phyloP scores from a whole-genome alignment of 257 asterid species.

The Thymus quinquecostatus region DNA sequence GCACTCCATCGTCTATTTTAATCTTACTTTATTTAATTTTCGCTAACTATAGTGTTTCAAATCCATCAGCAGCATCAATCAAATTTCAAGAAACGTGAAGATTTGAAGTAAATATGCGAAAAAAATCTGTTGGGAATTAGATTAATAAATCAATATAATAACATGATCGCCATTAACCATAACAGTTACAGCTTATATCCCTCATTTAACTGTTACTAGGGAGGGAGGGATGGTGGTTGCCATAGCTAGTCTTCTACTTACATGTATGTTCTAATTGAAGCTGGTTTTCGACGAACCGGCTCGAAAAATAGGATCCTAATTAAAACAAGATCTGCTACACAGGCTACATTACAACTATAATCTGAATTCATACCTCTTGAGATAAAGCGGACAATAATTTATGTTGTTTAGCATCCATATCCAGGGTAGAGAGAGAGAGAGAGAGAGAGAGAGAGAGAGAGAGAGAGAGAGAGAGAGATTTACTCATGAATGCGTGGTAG shows the following conservation, averaged over 20 bases:
- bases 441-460: background rate
- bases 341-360: constrained; percentile 29
- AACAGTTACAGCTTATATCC: constrained; percentile 26
- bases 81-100: background rate
- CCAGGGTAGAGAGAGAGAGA: background rate
- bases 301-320: constrained; percentile 8
- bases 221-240: constrained; percentile 5
- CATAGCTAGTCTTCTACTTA: constrained; percentile 21
- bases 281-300: background rate
- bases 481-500: constrained; percentile 54
- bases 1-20: background rate
- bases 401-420: background rate
- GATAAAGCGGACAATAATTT: constrained; percentile 2
- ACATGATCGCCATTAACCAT: background rate
- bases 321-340: constrained; percentile 6
- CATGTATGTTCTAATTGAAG: background rate
- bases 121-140: background rate
- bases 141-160: background rate
- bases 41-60: background rate
- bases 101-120: background rate
- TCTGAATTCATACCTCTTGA: constrained; percentile 1
- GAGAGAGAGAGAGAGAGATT: background rate
- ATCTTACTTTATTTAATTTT: background rate
- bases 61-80: background rate
- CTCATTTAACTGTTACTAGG: background rate